phyloP scores from a whole-genome alignment of 177 flowering plant species.

The Telopea speciosissima region DNA sequence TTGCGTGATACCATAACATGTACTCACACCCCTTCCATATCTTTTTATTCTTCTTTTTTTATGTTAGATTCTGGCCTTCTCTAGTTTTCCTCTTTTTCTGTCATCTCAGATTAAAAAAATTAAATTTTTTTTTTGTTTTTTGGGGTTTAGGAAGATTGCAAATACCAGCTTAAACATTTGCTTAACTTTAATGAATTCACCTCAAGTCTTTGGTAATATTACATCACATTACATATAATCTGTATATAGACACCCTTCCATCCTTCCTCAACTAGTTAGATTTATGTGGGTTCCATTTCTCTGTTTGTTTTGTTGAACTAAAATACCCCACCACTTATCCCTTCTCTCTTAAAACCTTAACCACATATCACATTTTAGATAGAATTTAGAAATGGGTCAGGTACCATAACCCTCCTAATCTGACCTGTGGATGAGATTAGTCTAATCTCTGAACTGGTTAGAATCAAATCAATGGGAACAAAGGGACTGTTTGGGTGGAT shows the following conservation, averaged over 20 bases:
- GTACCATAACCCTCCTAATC: too few relatives aligned
- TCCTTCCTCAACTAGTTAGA: not conserved
- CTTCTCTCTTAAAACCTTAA: too few relatives aligned
- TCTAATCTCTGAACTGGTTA: too few relatives aligned
- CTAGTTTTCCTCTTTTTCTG: constrained; percentile 21
- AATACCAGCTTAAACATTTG: constrained; percentile 12
- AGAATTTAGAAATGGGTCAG: too few relatives aligned
- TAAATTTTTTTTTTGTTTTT: constrained; percentile 23
- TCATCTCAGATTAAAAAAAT: constrained; percentile 23
- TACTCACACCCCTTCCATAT: constrained; percentile 20
- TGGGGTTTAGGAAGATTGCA: constrained; percentile 34
- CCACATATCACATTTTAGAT: too few relatives aligned
- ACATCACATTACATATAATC: not conserved
- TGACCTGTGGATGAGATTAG: too few relatives aligned
- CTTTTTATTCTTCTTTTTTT: constrained; percentile 5
- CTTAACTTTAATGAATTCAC: constrained; percentile 5
- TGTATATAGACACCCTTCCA: not conserved
- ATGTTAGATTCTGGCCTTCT: constrained; percentile 19
- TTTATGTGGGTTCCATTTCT: not conserved
- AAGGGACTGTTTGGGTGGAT: too few relatives aligned
- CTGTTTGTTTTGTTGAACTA: too few relatives aligned
- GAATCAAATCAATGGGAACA: too few relatives aligned
- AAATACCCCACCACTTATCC: too few relatives aligned
- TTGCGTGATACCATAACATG: constrained; percentile 30
- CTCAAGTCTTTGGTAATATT: not conserved